Conservation (phyloP, 768 basidiomycete species). For the Boletus pseudopeckii region DNA sequence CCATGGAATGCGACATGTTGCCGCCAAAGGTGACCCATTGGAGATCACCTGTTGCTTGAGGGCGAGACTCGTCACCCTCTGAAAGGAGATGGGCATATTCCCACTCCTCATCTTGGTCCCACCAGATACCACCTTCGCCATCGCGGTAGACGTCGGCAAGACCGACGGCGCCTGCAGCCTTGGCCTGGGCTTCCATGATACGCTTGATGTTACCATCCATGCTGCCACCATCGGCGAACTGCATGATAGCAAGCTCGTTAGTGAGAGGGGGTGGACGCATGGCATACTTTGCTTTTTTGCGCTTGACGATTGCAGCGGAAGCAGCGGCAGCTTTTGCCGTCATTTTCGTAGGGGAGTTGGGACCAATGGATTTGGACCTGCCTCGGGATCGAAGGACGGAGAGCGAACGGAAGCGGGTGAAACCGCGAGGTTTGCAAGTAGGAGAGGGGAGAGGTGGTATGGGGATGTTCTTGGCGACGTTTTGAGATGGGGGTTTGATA, state of each 20-base stretch:
- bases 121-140: constrained; percentile 61
- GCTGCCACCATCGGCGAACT: constrained; percentile 63
- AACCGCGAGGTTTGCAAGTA: constrained; percentile 23
- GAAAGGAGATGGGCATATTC: constrained; percentile 63
- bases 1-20: constrained; percentile 16
- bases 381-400: constrained; percentile 42
- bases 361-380: constrained; percentile 36
- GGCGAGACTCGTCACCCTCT: constrained; percentile 30
- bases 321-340: constrained; percentile 12
- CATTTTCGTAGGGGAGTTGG: constrained; percentile 27
- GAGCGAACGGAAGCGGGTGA: constrained; percentile 52
- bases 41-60: constrained; percentile 29
- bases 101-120: constrained; percentile 68
- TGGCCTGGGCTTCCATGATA: constrained; percentile 54
- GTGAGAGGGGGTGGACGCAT: constrained; percentile 48
- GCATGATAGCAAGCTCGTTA: constrained; percentile 66
- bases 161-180: constrained; percentile 32
- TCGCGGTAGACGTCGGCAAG: constrained; percentile 59
- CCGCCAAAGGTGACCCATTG: constrained; percentile 44
- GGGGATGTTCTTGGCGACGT: constrained; percentile 17
- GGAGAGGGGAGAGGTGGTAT: constrained; percentile 10
- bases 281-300: constrained; percentile 53
- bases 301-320: constrained; percentile 39
- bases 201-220: constrained; percentile 53
- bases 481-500: constrained; percentile 4